Conservation (phyloP, 441 rosid genomes). For the Jatropha podagrica region DNA sequence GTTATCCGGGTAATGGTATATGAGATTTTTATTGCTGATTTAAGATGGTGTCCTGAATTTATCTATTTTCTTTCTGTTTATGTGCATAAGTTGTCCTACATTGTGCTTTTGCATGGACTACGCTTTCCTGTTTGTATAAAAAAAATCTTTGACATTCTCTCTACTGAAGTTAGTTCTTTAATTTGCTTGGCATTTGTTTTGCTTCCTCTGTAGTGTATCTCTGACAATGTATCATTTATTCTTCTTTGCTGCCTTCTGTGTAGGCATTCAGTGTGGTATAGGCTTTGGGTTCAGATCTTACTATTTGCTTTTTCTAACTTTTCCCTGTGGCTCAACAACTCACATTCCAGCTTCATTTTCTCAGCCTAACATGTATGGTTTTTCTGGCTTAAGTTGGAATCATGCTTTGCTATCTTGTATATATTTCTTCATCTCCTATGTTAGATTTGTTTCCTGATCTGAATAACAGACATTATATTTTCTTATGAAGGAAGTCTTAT, state of each 20-base stretch:
- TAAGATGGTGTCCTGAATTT: neutral
- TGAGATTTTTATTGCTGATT: neutral
- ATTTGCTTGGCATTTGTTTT: too few species aligned
- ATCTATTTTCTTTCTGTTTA: neutral
- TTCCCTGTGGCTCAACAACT: neutral
- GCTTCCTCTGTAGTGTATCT: too few species aligned
- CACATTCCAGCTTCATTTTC: neutral
- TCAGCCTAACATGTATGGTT: neutral
- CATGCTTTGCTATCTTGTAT: neutral
- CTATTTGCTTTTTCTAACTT: too few species aligned
- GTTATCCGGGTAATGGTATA: neutral
- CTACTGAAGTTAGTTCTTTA: too few species aligned
- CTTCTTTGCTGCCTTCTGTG: too few species aligned
- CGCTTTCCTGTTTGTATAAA: neutral
- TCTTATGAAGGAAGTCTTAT: neutral
- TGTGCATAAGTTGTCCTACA: neutral
- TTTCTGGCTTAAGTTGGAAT: neutral
- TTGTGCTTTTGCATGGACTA: neutral
- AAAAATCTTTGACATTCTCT: too few species aligned
- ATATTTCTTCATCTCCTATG: neutral
- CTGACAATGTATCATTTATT: too few species aligned
- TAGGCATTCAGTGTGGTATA: too few species aligned
- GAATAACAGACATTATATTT: neutral
- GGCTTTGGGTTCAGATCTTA: too few species aligned
- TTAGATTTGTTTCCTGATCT: constrained; percentile 2